phyloP scores from a whole-genome alignment of 257 asterid species.

The Leonotis leonurus region DNA sequence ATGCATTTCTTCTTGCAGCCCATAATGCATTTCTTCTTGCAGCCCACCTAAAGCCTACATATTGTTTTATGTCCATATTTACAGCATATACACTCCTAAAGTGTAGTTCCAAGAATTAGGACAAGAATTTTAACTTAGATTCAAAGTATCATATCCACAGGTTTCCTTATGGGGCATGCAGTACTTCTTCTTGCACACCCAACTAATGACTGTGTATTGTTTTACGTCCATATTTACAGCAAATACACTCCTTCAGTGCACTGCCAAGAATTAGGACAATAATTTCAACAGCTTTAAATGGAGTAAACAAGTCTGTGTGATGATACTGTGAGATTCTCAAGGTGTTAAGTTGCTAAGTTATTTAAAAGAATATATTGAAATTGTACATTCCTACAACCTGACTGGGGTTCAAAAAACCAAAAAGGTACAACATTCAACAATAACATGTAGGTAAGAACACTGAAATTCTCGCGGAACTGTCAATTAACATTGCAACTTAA shows the following conservation, averaged over 20 bases:
- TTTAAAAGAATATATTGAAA: background rate
- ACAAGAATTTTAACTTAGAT: background rate
- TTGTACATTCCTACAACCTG: no score
- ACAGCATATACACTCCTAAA: constrained; percentile 63
- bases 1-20: constrained; percentile 29
- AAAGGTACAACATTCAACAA: background rate
- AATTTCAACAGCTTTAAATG: background rate
- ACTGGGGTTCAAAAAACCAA: background rate
- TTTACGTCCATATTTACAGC: constrained; percentile 84
- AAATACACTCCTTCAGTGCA: constrained; percentile 52
- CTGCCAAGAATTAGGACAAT: constrained; percentile 83
- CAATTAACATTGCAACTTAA: background rate
- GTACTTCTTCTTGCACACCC: constrained; percentile 50
- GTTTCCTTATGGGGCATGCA: constrained; percentile 58
- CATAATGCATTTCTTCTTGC: constrained; percentile 30
- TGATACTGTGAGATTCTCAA: background rate
- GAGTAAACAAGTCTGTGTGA: background rate
- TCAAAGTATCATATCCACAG: constrained; percentile 31
- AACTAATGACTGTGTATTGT: constrained; percentile 48
- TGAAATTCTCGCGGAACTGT: background rate
- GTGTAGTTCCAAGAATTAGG: constrained; percentile 67
- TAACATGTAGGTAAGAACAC: background rate
- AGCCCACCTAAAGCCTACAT: constrained; percentile 64
- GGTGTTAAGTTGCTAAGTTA: background rate
- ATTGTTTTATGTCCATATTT: constrained; percentile 56